Base-by-base conservation (phyloP, 345 rosid species). In the Stellera chamaejasme region DNA sequence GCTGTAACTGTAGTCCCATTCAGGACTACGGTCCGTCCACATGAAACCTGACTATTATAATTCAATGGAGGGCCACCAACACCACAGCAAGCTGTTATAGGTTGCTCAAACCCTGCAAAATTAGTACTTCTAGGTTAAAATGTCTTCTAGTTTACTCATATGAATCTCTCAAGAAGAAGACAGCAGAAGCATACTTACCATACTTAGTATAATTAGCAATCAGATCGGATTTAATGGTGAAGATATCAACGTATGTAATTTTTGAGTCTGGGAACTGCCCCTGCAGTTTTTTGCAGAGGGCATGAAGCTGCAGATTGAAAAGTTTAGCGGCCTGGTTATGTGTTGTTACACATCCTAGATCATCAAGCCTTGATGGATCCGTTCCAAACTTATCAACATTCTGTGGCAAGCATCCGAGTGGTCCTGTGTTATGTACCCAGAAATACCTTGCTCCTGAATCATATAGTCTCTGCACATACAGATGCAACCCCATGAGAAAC, bases 341-440 rank as follows among this genome's bases (percentile, higher is more conserved):
- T 11, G 67, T 73, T 48, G 74, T 77, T 13, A 87, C 81, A 26
- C 99, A 93, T 41, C 99, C 99, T 12, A 64, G 65, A 57, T 82
- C 92, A 61, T 89, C 99, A 50, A 93, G 97, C 66, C 79, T 89
- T 26, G 90, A 74, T 59, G 80, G 69, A 76, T 93, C 92, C 13
- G 76, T 77, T 50, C 97, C 99, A 7, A 93, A 93, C 63, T 79
- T 89, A 0, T 80, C 97, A 43, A 93, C 79, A 60, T 93, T 93
- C 69, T 89, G 96, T 61, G 97, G 19, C 60, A 93, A 72, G 79
- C 99, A 93, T 65, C 99, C 99, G 2, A 93, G 84, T 50, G 97
- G 99, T 54, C 92, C 94, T 2, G 99, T 87, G 70, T 87, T 89
- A 70, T 93, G 99, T 61, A 89, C 74, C 99, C 99, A 93, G 14